Base-by-base conservation (phyloP, 2,329 filamentous ascomycete species). In the Mariannaea elegans region DNA sequence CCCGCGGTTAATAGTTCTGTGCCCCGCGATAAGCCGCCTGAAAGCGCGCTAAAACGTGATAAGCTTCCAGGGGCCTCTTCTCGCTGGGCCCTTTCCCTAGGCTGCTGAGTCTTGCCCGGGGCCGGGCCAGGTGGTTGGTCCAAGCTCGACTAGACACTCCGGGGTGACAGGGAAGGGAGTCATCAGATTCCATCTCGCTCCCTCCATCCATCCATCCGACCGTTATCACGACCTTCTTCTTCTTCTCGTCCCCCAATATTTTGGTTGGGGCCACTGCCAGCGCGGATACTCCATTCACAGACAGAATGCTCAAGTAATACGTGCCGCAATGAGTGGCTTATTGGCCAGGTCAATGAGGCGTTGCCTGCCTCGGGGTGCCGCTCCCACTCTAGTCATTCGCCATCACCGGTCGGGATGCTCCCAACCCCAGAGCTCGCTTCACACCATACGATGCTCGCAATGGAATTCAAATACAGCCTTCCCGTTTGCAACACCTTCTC, bases 321-420 rank as follows among this genome's bases (percentile, higher is more conserved):
- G 34, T 16, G 65, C 65, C 31, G 59, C 56, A 48, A 72, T 72
- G 70, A 72, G 63, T 63, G 34, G 56, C 48, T 53, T 56, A 29
- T 61, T 50, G 32, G 39, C 68, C 42, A 62, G 65, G 64, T 65
- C 55, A 62, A 63, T 69, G 57, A 61, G 65, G 67, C 63, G 39
- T 48, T 63, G 58, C 50, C 61, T 62, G 59, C 61, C 62, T 53
- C 57, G 32, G 51, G 59, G 60, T 52, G 54, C 66, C 21, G 39
- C 27, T 50, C 42, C 51, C 9, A 14, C 38, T 41, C 23, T 32
- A 47, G 27, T 51, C 59, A 31, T 62, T 53, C 34, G 59, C 18
- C 34, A 29, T 21, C 44, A 46, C 38, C 57, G 42, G 34, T 52
- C 58, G 27, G 54, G 31, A 47, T 45, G 38, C 27, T 50, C 38